A percentile compares a stretch with the other conserved stretches of the same genome.
phyloP scores from a whole-genome alignment of 2,329 filamentous ascomycete genomes.

The Emydomyces testavorans region DNA sequence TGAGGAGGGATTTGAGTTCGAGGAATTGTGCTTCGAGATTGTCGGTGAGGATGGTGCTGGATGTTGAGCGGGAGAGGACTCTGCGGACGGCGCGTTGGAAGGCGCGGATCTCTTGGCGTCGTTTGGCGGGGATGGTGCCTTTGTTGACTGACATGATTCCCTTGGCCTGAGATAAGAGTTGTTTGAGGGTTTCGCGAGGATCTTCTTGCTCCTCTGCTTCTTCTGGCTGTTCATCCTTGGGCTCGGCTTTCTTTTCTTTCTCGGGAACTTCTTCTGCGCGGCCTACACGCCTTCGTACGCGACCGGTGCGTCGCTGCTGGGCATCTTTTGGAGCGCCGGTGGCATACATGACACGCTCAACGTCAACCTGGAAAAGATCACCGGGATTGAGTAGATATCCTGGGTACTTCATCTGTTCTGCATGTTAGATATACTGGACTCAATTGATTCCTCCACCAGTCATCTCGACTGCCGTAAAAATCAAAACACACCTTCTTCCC shows the following conservation, averaged over 20 bases:
- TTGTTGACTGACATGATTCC: slow-evolving; percentile 45
- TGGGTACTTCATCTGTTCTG: slow-evolving; percentile 71
- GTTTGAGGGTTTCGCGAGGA: slow-evolving; percentile 41
- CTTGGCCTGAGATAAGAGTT: slow-evolving; percentile 48
- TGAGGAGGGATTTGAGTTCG: slow-evolving; percentile 34
- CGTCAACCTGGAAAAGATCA: slow-evolving; percentile 94
- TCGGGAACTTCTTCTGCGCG: slow-evolving; percentile 20
- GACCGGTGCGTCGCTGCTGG: slow-evolving; percentile 30
- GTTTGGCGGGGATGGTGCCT: slow-evolving; percentile 50
- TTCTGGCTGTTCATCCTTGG: slow-evolving; percentile 15
- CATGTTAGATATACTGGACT: not conserved
- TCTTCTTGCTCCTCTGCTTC: slow-evolving; percentile 20
- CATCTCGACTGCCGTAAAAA: too few species aligned
- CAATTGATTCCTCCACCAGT: too few species aligned
- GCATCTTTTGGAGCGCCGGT: slow-evolving; percentile 61
- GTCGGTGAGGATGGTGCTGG: slow-evolving; percentile 35
- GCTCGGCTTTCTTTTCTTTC: slow-evolving; percentile 21
- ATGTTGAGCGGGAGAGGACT: slow-evolving; percentile 47
- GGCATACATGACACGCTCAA: slow-evolving; percentile 75
- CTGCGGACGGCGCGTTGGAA: slow-evolving; percentile 56
- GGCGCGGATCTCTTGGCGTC: slow-evolving; percentile 64
- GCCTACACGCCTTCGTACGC: slow-evolving; percentile 21
- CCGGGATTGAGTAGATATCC: slow-evolving; percentile 92
- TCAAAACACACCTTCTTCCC: slow-evolving; percentile 64
- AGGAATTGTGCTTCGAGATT: slow-evolving; percentile 46